Conservation (phyloP, 2,329 filamentous ascomycete genomes). For the Diaporthe aspalathi region DNA sequence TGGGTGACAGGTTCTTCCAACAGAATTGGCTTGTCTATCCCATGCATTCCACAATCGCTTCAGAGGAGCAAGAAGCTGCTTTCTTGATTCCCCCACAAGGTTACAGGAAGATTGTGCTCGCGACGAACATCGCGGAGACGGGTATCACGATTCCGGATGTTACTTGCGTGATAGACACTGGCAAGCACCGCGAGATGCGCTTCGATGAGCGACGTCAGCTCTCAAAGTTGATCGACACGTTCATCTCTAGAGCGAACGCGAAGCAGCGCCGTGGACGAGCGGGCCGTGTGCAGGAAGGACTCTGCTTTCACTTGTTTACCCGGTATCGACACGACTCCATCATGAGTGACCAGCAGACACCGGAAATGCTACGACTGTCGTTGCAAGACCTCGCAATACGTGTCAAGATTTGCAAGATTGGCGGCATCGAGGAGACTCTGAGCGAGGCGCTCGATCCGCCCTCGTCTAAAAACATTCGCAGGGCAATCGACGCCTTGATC, state of each 20-base stretch:
- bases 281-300: conserved; percentile 91
- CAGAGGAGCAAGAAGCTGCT: conserved; percentile 94
- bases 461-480: conserved; percentile 89
- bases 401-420: conserved; percentile 97
- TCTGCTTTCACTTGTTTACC: conserved; percentile 97
- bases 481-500: conserved; percentile 91
- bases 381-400: conserved; percentile 94
- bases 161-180: conserved; percentile 95
- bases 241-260: conserved; percentile 94
- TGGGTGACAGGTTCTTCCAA: conserved; percentile 80
- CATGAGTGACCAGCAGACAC: conserved; percentile 93
- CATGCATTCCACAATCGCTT: conserved; percentile 93
- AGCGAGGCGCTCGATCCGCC: conserved; percentile 90
- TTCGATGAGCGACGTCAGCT: conserved; percentile 94
- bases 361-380: conserved; percentile 94
- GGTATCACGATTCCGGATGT: conserved; percentile 99
- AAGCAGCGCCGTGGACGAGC: conserved; percentile 95
- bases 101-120: conserved; percentile 90
- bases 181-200: conserved; percentile 97
- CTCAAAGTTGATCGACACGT: conserved; percentile 90
- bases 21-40: conserved; percentile 87
- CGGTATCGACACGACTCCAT: conserved; percentile 85
- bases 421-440: conserved; percentile 90
- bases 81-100: conserved; percentile 87
- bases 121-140: conserved; percentile 98